Percentiles rank a stretch among this genome's conserved stretches.
These are phyloP conservation scores for Penstemon davidsonii DNA, from an alignment of 257 asterid species.

Conservation along the genomic window DNA sequence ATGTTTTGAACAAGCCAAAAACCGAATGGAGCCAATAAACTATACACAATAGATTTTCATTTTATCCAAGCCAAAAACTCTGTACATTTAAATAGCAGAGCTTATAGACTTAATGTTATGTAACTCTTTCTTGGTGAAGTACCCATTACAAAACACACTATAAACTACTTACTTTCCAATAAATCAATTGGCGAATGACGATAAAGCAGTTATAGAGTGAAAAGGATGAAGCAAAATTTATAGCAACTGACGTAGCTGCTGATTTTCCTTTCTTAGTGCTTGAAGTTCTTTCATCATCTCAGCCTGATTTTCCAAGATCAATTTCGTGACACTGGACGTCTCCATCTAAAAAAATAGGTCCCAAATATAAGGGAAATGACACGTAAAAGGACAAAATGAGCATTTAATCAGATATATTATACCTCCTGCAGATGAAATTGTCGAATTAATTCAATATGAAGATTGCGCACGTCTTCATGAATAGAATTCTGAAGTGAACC, in stretches of 20 bases:
- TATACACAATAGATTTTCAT: not conserved
- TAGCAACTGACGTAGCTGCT: constrained; percentile 65
- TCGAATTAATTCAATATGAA: constrained; percentile 79
- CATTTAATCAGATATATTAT: constrained; percentile 14
- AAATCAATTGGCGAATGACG: not conserved
- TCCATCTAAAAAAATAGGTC: constrained; percentile 58
- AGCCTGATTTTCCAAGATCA: constrained; percentile 72
- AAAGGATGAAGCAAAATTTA: not conserved
- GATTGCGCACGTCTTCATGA: constrained; percentile 93
- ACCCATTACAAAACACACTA: not conserved
- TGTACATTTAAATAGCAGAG: not conserved
- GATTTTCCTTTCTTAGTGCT: constrained; percentile 76
- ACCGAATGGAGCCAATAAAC: not conserved
- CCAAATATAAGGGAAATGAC: constrained; percentile 20
- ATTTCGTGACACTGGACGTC: constrained; percentile 54
- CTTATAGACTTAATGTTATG: not conserved
- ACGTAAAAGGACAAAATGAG: not conserved
- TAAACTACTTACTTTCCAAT: not conserved
- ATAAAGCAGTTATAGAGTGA: not conserved
- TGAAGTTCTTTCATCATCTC: constrained; percentile 78
- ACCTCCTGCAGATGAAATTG: constrained; percentile 98
- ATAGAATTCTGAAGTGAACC: constrained; percentile 77
- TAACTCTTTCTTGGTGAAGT: not conserved
- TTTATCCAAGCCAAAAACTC: not conserved
- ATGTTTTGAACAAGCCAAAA: not conserved